These are phyloP conservation scores for Malus hybrid DNA, from an alignment of 331 rosid species.

Conservation along the genomic window DNA sequence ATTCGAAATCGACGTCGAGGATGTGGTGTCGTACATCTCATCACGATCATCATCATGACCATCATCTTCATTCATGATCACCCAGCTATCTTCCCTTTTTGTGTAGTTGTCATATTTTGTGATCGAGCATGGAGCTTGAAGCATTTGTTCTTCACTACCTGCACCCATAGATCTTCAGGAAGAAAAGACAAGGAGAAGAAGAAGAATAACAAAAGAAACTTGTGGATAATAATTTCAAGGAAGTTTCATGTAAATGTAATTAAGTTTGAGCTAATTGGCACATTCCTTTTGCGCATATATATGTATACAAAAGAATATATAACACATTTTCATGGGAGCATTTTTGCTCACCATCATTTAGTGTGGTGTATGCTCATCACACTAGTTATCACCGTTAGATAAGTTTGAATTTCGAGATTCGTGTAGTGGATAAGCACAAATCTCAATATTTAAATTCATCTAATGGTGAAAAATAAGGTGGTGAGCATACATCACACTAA, in stretches of 20 bases:
- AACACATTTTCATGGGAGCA: no score
- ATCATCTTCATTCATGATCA: constrained; percentile 15
- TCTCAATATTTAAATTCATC: no score
- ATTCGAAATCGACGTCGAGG: constrained; percentile 7
- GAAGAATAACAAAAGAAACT: background rate
- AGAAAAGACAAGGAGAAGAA: background rate
- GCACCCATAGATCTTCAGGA: constrained; percentile 9
- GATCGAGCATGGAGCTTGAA: constrained; percentile 3
- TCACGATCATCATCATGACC: background rate
- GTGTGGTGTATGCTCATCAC: no score
- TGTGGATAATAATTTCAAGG: background rate
- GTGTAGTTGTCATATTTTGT: background rate
- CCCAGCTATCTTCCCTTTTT: background rate
- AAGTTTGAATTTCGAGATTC: no score
- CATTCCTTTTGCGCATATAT: background rate
- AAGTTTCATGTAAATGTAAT: background rate
- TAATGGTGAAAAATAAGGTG: no score
- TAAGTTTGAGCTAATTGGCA: background rate
- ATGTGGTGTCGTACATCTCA: background rate
- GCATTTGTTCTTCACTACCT: constrained; percentile 3
- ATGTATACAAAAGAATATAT: background rate
- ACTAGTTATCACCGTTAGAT: no score
- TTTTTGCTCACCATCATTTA: no score
- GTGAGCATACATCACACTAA: no score
- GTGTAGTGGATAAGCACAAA: no score